These are phyloP conservation scores for Dactylonectria estremocensis DNA, from an alignment of 2,329 filamentous ascomycete species.

Conservation along the genomic window DNA sequence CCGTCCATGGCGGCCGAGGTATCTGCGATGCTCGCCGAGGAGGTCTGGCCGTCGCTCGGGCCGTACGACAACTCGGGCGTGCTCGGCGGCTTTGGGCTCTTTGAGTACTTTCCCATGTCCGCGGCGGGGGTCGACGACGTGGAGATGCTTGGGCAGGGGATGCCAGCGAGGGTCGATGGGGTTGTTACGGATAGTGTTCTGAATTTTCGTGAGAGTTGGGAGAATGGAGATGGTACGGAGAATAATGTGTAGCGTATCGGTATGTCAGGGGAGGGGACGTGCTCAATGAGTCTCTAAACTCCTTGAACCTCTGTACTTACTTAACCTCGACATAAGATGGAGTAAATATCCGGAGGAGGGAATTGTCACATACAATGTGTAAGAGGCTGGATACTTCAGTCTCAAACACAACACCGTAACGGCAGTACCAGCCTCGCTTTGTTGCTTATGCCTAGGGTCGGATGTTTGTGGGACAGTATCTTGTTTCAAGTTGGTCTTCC, in stretches of 20 bases:
- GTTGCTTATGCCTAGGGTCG: too few relatives aligned
- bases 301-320: too few relatives aligned
- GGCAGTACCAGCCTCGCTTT: too few relatives aligned
- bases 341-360: too few relatives aligned
- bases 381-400: too few relatives aligned
- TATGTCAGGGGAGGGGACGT: too few relatives aligned
- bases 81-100: slow-evolving; percentile 20
- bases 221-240: neutral
- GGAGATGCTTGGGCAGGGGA: slow-evolving; percentile 10
- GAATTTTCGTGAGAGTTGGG: slow-evolving; percentile 33
- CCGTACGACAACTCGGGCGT: slow-evolving; percentile 17
- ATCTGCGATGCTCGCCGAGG: slow-evolving; percentile 18
- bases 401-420: too few relatives aligned
- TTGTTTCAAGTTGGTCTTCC: too few relatives aligned
- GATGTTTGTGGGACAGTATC: too few relatives aligned
- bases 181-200: slow-evolving; percentile 35
- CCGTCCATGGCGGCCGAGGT: slow-evolving; percentile 4
- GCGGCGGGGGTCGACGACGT: slow-evolving; percentile 17
- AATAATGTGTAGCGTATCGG: neutral
- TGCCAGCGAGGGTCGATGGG: slow-evolving; percentile 16
- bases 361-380: too few relatives aligned
- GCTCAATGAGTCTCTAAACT: too few relatives aligned
- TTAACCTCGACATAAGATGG: too few relatives aligned
- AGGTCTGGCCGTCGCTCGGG: slow-evolving; percentile 16
- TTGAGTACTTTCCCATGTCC: slow-evolving; percentile 22